Base-by-base conservation (phyloP, 805 yeast genomes). In the Scheffersomyces lignosus region DNA sequence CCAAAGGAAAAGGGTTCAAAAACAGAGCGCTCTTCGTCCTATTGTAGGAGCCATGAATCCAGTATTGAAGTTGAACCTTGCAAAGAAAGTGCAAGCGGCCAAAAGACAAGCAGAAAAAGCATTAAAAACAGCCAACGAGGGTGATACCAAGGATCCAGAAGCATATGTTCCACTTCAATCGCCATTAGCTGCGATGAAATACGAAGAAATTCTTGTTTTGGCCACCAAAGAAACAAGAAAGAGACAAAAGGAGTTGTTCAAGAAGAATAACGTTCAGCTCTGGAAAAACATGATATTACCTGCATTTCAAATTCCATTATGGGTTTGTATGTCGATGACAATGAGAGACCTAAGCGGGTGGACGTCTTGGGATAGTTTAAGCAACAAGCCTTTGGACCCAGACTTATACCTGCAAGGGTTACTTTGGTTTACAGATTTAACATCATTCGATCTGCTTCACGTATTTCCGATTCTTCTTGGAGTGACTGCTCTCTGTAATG, bases 201-300 rank as follows among this genome's bases (percentile, higher is more conserved):
- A 84, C 35, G 95, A 88, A 43, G 95, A 90, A 52, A 86, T 90
- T 23, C 66, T 78, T 26, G 64, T 89, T 2, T 50, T 91, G 20
- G 75, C 95, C 0, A 70, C 85, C 5, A 89, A 86, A 55, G 97
- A 90, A 56, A 77, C 82, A 29, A 68, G 90, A 40, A 80, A 78
- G 42, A 70, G 95, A 44, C 95, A 91, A 48, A 80, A 81, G 48
- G 57, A 57, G 33, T 65, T 90, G n/a, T 90, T 84, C 62, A 75
- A 74, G 44, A 71, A 76, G 36, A 71, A 83, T 51, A 66, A 71
- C 7, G 86, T 89, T 36, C 91, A 87, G 52, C 58, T 82, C 40
- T 90, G 95, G 88, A 90, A 89, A 57, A 81, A 85, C 50, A 64
- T 80, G 38, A 49, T 85, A 3, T 65, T 88, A 26, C 97, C 97